These are phyloP conservation scores for Fagopyrum homotropicum DNA, from an alignment of 148 eudicot genomes.

Conservation along the genomic window DNA sequence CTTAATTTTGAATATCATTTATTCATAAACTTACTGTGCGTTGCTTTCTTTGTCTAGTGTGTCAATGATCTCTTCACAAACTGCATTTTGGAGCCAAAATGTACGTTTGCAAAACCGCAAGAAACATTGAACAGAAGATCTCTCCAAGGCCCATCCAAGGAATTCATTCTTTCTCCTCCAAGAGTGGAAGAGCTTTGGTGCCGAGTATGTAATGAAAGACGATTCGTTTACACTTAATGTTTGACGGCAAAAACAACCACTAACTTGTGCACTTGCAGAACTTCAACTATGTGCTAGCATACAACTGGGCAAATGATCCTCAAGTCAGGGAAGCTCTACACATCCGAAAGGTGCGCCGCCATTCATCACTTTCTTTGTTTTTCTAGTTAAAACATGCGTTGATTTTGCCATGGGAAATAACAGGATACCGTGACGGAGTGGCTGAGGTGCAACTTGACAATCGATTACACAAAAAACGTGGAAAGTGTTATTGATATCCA, in stretches of 20 bases:
- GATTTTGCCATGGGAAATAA: constrained; percentile 8
- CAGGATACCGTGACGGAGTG: constrained; percentile 32
- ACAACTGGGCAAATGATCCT: constrained; percentile 34
- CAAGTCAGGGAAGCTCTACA: constrained; percentile 31
- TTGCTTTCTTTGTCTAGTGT: constrained; percentile 22
- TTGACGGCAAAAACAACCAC: background rate
- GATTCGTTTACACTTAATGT: background rate
- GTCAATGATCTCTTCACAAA: constrained; percentile 27
- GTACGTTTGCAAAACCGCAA: constrained; percentile 29
- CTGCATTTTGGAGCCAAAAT: constrained; percentile 38
- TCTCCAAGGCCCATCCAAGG: constrained; percentile 22
- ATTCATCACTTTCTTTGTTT: background rate
- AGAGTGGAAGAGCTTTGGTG: constrained; percentile 28
- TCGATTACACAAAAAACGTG: constrained; percentile 28
- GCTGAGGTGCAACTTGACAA: constrained; percentile 35
- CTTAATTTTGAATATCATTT: no score
- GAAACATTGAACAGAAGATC: constrained; percentile 42
- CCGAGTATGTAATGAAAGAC: constrained; percentile 17
- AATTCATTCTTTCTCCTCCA: constrained; percentile 33
- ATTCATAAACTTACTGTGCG: background rate
- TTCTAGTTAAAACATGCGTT: background rate
- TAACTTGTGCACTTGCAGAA: constrained; percentile 15
- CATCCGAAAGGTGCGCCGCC: constrained; percentile 29
- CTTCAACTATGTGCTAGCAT: constrained; percentile 27
- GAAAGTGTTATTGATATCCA: constrained; percentile 35